Conservation (phyloP, 129 eudicot species). For the Heracleum sosnowskyi region DNA sequence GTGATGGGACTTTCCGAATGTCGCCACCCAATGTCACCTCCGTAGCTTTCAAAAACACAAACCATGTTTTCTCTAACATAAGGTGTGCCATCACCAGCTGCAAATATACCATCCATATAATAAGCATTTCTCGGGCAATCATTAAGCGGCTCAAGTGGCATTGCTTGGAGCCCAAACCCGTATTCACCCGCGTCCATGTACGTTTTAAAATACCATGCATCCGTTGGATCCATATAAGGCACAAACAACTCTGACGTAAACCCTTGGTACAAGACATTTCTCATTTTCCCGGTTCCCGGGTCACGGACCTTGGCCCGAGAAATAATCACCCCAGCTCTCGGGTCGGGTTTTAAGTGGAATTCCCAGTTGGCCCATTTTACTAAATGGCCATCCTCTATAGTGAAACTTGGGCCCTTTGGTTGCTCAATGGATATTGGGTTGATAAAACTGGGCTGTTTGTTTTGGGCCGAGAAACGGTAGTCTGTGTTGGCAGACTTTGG, state of each 20-base stretch:
- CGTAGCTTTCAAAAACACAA: constrained; percentile 46
- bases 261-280: constrained; percentile 58
- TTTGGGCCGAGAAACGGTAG: constrained; percentile 21
- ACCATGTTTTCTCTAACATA: constrained; percentile 31
- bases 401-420: constrained; percentile 63
- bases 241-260: constrained; percentile 48
- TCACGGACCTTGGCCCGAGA: constrained; percentile 38
- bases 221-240: constrained; percentile 54
- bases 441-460: constrained; percentile 12
- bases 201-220: constrained; percentile 50
- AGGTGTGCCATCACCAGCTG: constrained; percentile 33
- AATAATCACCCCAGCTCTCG: constrained; percentile 45
- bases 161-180: constrained; percentile 47
- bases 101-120: constrained; percentile 52
- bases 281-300: constrained; percentile 26
- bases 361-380: constrained; percentile 80
- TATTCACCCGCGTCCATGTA: constrained; percentile 59
- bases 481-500: constrained; percentile 49
- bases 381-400: constrained; percentile 33
- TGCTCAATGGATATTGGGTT: constrained; percentile 66
- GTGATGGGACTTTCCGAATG: constrained; percentile 35
- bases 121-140: constrained; percentile 41
- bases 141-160: constrained; percentile 42
- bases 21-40: constrained; percentile 53
- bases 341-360: constrained; percentile 40